A percentile compares a stretch with the other conserved stretches of the same genome.
These are phyloP conservation scores for Skeletonema grethae DNA, from an alignment of 108 stramenopile species.

Conservation along the genomic window DNA sequence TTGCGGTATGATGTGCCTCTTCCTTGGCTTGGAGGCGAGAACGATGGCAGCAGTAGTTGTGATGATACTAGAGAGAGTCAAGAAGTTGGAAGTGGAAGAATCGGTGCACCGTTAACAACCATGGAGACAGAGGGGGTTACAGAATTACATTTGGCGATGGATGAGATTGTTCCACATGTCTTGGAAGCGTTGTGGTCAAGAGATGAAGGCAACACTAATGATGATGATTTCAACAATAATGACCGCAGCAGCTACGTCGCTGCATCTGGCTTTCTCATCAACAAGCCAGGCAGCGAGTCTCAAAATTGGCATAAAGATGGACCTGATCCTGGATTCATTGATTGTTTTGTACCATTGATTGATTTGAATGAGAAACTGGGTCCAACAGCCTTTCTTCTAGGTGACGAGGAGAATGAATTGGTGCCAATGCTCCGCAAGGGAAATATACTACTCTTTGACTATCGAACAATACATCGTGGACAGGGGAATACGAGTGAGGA, in stretches of 20 bases:
- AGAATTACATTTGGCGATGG: slow-evolving; percentile 16
- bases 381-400: slow-evolving; percentile 17
- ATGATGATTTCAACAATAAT: not conserved
- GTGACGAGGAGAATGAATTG: slow-evolving; percentile 5
- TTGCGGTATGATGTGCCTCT: slow-evolving; percentile 30
- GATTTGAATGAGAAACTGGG: slow-evolving; percentile 24
- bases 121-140: slow-evolving; percentile 8
- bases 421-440: slow-evolving; percentile 34
- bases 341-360: slow-evolving; percentile 37
- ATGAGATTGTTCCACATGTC: slow-evolving; percentile 13
- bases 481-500: slow-evolving; percentile 28
- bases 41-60: too few species aligned
- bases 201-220: not conserved
- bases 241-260: slow-evolving; percentile 4
- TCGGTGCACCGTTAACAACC: slow-evolving; percentile 20
- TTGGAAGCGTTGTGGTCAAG: slow-evolving; percentile 16
- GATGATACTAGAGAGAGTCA: not conserved
- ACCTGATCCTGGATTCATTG: slow-evolving; percentile 35
- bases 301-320: slow-evolving; percentile 46
- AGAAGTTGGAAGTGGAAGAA: slow-evolving; percentile 7
- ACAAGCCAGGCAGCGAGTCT: slow-evolving; percentile 32
- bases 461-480: slow-evolving; percentile 43
- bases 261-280: slow-evolving; percentile 36
- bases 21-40: slow-evolving; percentile 13
- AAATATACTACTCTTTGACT: slow-evolving; percentile 38